phyloP scores from a whole-genome alignment of 2,329 filamentous ascomycete species.

The Venturia pyrina region DNA sequence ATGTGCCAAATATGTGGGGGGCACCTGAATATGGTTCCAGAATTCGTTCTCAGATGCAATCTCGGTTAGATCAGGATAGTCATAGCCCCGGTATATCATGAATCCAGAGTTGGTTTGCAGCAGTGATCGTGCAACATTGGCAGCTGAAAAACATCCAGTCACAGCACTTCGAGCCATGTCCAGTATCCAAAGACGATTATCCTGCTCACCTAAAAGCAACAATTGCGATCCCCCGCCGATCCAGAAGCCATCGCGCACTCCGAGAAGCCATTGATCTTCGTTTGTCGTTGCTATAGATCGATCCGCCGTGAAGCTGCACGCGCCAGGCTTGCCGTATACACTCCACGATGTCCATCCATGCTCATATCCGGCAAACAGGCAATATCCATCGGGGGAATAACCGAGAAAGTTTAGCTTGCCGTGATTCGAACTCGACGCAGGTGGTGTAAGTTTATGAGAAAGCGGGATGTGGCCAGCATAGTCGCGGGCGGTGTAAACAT shows the following conservation, averaged over 20 bases:
- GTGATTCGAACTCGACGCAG: constrained; percentile 52
- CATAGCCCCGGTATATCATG: constrained; percentile 89
- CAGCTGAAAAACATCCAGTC: constrained; percentile 80
- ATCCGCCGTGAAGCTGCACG: constrained; percentile 71
- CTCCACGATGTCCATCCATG: constrained; percentile 95
- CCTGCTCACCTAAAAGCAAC: constrained; percentile 58
- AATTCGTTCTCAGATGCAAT: constrained; percentile 85
- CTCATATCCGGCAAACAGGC: constrained; percentile 86
- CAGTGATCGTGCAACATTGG: constrained; percentile 81
- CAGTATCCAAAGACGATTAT: constrained; percentile 73
- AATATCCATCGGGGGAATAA: constrained; percentile 95
- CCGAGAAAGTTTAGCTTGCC: constrained; percentile 64
- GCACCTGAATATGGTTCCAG: constrained; percentile 91
- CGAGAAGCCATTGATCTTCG: constrained; percentile 74
- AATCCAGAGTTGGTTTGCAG: constrained; percentile 81
- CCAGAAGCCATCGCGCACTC: constrained; percentile 72
- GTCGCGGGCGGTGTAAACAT: constrained; percentile 87
- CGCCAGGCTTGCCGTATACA: constrained; percentile 85
- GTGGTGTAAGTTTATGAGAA: constrained; percentile 66
- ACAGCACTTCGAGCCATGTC: constrained; percentile 94
- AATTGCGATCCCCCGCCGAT: constrained; percentile 80
- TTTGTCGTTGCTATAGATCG: constrained; percentile 53
- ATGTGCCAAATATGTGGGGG: constrained; percentile 71
- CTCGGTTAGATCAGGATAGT: constrained; percentile 78
- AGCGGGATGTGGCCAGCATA: constrained; percentile 86